Base-by-base conservation (phyloP, 139 green algal species). In the Haematococcus lacustris region DNA sequence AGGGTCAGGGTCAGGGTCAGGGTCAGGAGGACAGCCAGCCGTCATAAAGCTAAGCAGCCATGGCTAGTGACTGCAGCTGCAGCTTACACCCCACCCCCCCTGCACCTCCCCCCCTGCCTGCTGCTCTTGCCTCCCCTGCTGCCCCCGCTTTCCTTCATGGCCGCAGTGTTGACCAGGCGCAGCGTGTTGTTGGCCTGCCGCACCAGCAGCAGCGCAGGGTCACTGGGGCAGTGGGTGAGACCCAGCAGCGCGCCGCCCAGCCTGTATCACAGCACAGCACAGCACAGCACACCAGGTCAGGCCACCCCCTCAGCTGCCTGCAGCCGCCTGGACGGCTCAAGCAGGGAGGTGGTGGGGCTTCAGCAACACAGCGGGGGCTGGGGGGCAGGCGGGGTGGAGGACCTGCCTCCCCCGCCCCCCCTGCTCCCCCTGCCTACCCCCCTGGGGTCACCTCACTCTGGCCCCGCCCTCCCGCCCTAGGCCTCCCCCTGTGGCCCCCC, bases 181-280 rank as follows among this genome's bases (percentile, higher is more conserved):
- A 93, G 51, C 13, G 83, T 83, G 81, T 97, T 97, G 80, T 96
- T 86, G 0, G 73, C 77, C 66, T 91, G 83, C 0, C 74, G 70
- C 9, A 96, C 38, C 0, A 88, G 40, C 40, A 88, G 89, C 50
- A 51, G 66, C 5, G 88, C 79, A 23, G 83, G 76, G 63, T 93
- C 85, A 3, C 64, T 66, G 4, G 77, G 70, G 25, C 61, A 81
- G 26, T 71, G 70, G 34, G 59, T 50, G 33, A 94, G 83, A 25
- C 71, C 71, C 0, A 71, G 61, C 30, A 97, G 66, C 0, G 85
- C 64, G 4, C 85, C 92, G 1, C 88, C 89, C 40, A 97, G 80
- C 30, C 92, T 84, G 2, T 87, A 43, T 13, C 3, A 26, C 40
- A n/a, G 30, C 60, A 67, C 32, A 67, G 9, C 13, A 38, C 9